Base-by-base conservation (phyloP, 257 asterid genomes). In the Buddleja alternifolia region DNA sequence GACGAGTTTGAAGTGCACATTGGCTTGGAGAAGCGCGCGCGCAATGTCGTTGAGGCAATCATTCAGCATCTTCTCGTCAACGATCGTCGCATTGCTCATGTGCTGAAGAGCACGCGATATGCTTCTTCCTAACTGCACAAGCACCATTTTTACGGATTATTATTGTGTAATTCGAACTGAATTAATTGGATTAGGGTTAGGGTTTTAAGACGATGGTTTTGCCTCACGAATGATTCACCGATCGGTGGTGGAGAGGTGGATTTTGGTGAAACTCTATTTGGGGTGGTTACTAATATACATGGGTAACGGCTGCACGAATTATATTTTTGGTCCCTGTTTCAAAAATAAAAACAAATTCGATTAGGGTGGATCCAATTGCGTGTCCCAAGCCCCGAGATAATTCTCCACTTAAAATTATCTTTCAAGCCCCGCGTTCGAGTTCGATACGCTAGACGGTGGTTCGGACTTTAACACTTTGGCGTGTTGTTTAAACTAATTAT, bases 41-140 rank as follows among this genome's bases (percentile, higher is more conserved):
- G 92, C 77, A 71, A 93, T 90, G 85, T 86, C 97, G 56, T 93
- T 93, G 42, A 90, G 88, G 74, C 98, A 93, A 3, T 93, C 97
- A 55, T 83, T 88, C 37, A 90, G 79, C 37, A 85, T 97, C 67
- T 90, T 90, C 72, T 90, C 96, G 40, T 93, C 97, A 56, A 93
- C 82, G 54, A 93, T 80, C 17, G 95, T 93, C 70, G 97, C 96
- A 82, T 93, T 93, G 95, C 90, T 88, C 96, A 93, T 93, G 89
- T 82, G 93, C 85, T 88, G 96, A 67, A 93, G 89, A 80, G 98
- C 98, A 36, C 93, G 96, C 67, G 95, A 41, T 9, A 93, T 86
- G 85, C 93, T 90, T 66, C 95, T 88, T 10, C 97, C 96, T 79
- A 93, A 70, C 76, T 93, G 80, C 24, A 85, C 95, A 68, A 92